Conservation (phyloP, 2,329 filamentous ascomycete species). For the Akanthomyces muscarius region DNA sequence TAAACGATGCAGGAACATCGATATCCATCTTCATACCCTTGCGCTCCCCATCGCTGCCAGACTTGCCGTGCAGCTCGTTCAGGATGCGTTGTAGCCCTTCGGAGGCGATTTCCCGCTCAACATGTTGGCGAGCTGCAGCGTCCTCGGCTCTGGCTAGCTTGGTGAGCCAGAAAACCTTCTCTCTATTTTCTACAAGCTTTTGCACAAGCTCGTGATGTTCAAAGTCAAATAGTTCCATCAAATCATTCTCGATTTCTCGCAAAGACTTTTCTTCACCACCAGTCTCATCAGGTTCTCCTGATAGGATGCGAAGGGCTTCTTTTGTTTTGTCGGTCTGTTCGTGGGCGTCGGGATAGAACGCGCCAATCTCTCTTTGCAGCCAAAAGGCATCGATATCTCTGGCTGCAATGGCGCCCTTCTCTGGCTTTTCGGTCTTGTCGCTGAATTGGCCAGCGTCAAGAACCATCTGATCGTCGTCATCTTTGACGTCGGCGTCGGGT, state of each 20-base stretch:
- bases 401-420: constrained; percentile 65
- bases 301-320: constrained; percentile 76
- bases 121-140: constrained; percentile 66
- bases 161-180: constrained; percentile 95
- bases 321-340: constrained; percentile 90
- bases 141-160: constrained; percentile 78
- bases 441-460: constrained; percentile 63
- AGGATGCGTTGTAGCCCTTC: constrained; percentile 83
- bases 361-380: constrained; percentile 88
- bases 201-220: constrained; percentile 91
- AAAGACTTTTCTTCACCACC: constrained; percentile 80
- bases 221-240: constrained; percentile 98
- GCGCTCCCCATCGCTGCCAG: constrained; percentile 49
- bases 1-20: constrained; percentile 63
- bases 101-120: constrained; percentile 89
- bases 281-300: constrained; percentile 64
- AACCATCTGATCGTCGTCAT: constrained; percentile 77
- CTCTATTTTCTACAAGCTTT: constrained; percentile 84
- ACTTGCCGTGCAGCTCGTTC: constrained; percentile 78
- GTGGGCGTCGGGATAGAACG: constrained; percentile 85
- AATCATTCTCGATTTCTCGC: constrained; percentile 93
- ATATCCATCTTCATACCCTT: constrained; percentile 90
- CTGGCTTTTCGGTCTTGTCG: constrained; percentile 44
- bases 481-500: constrained; percentile 49
- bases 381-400: constrained; percentile 96